Conservation (phyloP, 306 rosid species). For the Castanea crenata region DNA sequence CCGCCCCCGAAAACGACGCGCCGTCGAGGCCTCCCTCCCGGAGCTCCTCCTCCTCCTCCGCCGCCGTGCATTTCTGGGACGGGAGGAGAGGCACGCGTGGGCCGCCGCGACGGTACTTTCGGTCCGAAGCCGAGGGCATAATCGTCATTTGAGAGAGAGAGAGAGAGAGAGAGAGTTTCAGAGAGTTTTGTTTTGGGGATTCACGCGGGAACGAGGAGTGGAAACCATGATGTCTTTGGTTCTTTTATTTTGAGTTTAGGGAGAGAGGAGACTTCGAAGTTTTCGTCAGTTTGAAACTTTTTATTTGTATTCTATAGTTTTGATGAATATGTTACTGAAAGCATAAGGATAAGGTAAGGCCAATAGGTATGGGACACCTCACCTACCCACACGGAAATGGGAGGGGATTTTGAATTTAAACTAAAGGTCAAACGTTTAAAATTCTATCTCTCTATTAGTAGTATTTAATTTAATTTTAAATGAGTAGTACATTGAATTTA, state of each 20-base stretch:
- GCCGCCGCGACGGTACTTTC: slow-evolving; percentile 53
- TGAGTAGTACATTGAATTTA: too few relatives aligned
- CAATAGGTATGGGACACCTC: slow-evolving; percentile 12
- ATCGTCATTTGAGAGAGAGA: slow-evolving; percentile 19
- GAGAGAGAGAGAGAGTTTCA: not conserved
- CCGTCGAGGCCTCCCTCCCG: slow-evolving; percentile 34
- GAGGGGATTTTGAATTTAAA: not conserved
- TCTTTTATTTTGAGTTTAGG: too few relatives aligned
- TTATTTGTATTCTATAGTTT: not conserved
- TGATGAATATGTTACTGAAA: not conserved
- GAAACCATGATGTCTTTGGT: not conserved
- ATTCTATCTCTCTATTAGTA: too few relatives aligned
- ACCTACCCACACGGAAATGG: not conserved
- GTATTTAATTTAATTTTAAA: too few relatives aligned
- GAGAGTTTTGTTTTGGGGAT: not conserved
- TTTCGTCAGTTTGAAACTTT: not conserved
- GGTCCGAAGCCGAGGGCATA: slow-evolving; percentile 24
- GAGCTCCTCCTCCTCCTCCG: not conserved
- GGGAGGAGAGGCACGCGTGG: slow-evolving; percentile 31
- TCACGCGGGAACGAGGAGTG: slow-evolving; percentile 21
- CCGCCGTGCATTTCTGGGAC: slow-evolving; percentile 6
- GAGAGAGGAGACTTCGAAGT: not conserved
- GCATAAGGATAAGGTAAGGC: slow-evolving; percentile 18
- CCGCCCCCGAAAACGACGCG: slow-evolving; percentile 61
- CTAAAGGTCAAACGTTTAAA: not conserved